Evolutionary conservation across 2,329 filamentous ascomycete genomes (phyloP), one percentile per base, ranked within the genome.

Genomic region (Ophiocordyceps unilateralis): DNA sequence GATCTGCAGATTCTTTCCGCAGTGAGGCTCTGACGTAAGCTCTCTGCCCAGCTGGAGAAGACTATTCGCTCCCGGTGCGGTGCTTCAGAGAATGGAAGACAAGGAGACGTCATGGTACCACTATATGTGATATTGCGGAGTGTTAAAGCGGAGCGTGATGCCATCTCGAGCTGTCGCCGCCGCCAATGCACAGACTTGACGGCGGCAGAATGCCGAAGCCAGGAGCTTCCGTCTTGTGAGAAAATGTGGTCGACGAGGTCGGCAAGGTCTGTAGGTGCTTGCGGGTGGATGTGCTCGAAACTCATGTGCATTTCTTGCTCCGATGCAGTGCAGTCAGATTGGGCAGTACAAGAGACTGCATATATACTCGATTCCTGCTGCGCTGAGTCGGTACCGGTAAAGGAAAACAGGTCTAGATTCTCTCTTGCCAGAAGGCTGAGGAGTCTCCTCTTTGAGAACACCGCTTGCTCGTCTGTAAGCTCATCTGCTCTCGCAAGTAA

Each of bases 251-350:
- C 66, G n/a, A 93, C 73, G 1, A 96, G 67, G 9, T 64, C 59
- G 5, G 60, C 54, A 2, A 96, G 72, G 37, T 96, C 88, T 9
- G 86, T 91, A 1, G 74, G 62, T 3, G 83, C 63, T 5, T 95
- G 68, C 1, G 89, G 89, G 47, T 85, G 81, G 14, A 91, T 67
- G 55, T 95, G 96, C 53, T 91, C 83, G 1, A 88, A 81, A 44
- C 80, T 87, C 89, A 96, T 96, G 17, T 96, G 70, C 0, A 93
- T 68, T 53, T 86, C 94, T 17, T 88, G 89, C 57, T 96, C 89
- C 80, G 96, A 93, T 38, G 72, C 77, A 34, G 94, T 85, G 46
- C 77, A 65, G 52, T 95, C 86, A 20, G 74, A 73, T 1, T 72
- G 75, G 21, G 74, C 68, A 12, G 74, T 74, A 19, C 83, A 91